A percentile compares a stretch with the other conserved stretches of the same genome.
These are phyloP conservation scores for Aspergillus ruber DNA, from an alignment of 2,329 filamentous ascomycete genomes.

Conservation along the genomic window DNA sequence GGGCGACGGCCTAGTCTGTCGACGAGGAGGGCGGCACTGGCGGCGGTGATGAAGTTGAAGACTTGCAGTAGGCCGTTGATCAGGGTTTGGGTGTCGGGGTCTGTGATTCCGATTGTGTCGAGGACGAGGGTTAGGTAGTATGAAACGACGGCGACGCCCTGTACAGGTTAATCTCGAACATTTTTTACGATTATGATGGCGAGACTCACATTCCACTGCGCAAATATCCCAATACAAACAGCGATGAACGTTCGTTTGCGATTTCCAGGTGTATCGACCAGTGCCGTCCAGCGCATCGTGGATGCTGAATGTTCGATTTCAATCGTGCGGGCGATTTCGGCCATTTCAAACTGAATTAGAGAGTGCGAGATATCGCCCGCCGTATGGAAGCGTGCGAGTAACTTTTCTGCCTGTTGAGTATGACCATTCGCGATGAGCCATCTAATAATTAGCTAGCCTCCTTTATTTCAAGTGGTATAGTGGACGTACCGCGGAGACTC, in stretches of 20 bases:
- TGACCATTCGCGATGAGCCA: slow-evolving; percentile 20
- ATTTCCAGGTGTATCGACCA: slow-evolving; percentile 15
- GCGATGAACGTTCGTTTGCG: slow-evolving; percentile 21
- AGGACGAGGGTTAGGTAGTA: slow-evolving; percentile 33
- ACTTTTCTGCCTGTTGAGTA: slow-evolving; percentile 10
- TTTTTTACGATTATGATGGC: background rate
- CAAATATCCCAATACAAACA: slow-evolving; percentile 13
- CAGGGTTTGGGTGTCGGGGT: slow-evolving; percentile 28
- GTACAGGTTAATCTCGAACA: background rate
- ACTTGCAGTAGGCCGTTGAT: slow-evolving; percentile 32
- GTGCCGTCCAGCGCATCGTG: slow-evolving; percentile 10
- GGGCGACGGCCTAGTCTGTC: slow-evolving; percentile 18
- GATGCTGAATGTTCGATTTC: slow-evolving; percentile 12
- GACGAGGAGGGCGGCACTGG: slow-evolving; percentile 13
- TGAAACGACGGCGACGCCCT: slow-evolving; percentile 27
- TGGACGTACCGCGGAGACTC: slow-evolving; percentile 12
- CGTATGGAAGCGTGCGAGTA: slow-evolving; percentile 17
- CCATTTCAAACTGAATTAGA: slow-evolving; percentile 20
- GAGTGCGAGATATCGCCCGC: slow-evolving; percentile 10
- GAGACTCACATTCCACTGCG: slow-evolving; percentile 19
- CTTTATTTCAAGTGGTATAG: background rate
- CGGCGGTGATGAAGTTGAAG: slow-evolving; percentile 17
- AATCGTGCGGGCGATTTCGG: slow-evolving; percentile 16
- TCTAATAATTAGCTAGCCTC: slow-evolving; percentile 2
- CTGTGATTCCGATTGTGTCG: slow-evolving; percentile 31